These are phyloP conservation scores for Hypoxylon sp. DNA, from an alignment of 2,329 filamentous ascomycete species.

Conservation along the genomic window DNA sequence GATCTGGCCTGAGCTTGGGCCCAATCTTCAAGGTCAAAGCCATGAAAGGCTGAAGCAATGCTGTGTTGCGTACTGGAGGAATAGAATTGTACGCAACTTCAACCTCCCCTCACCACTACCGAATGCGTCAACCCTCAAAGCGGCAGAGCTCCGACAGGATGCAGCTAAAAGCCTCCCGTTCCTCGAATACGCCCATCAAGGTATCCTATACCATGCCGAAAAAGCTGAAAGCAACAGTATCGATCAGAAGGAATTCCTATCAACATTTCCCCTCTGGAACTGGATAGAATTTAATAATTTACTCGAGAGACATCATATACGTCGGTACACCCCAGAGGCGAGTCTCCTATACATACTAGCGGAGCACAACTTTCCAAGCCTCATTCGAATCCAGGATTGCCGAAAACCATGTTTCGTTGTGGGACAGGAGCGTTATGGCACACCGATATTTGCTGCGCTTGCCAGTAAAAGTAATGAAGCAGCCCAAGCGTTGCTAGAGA, in stretches of 20 bases:
- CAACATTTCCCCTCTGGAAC: background rate
- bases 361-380: background rate
- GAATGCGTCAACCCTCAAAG: background rate
- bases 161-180: background rate
- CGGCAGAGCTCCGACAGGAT: background rate
- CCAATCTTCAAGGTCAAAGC: conserved; percentile 39
- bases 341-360: conserved; percentile 11
- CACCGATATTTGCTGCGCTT: conserved; percentile 9
- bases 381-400: conserved; percentile 1
- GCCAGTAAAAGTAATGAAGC: conserved; percentile 4
- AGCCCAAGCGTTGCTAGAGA: background rate
- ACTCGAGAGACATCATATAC: background rate
- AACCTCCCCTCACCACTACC: background rate
- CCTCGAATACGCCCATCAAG: conserved; percentile 3
- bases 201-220: conserved; percentile 3
- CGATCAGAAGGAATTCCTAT: background rate
- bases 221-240: background rate
- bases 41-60: conserved; percentile 61
- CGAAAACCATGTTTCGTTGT: conserved; percentile 2
- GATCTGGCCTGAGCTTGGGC: conserved; percentile 53
- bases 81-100: background rate
- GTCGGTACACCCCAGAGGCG: background rate
- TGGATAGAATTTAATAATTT: conserved; percentile 5
- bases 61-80: background rate
- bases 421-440: background rate